Conservation (phyloP, 176 grass and related monocot species). For the Ensete ventricosum region DNA sequence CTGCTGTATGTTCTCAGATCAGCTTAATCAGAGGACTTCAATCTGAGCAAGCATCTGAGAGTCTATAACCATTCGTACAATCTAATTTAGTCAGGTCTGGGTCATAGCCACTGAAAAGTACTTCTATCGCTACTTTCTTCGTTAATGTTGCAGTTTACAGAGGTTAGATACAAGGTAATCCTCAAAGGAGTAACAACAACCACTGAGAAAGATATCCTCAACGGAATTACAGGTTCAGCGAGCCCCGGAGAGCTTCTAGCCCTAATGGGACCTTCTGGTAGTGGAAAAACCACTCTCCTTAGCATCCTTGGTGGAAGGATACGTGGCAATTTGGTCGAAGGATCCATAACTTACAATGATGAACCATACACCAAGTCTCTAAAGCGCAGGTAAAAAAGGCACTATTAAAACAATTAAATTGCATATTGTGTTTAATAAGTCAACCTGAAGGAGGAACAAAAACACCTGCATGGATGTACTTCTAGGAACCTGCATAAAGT, state of each 20-base stretch:
- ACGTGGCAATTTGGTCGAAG: conserved; percentile 29
- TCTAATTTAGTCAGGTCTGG: conserved; percentile 11
- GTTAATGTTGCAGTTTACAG: conserved; percentile 48
- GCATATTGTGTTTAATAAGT: not conserved
- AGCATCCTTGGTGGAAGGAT: conserved; percentile 77
- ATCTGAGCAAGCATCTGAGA: conserved; percentile 11
- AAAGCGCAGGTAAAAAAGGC: conserved; percentile 59
- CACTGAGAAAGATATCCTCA: conserved; percentile 49
- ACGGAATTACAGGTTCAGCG: conserved; percentile 70
- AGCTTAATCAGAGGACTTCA: conserved; percentile 1
- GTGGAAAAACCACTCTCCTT: conserved; percentile 93
- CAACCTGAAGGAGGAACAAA: not conserved
- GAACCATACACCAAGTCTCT: conserved; percentile 71
- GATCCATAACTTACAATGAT: conserved; percentile 71
- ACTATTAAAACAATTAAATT: not conserved
- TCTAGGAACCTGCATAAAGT: not conserved
- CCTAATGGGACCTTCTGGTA: conserved; percentile 84
- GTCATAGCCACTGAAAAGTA: not conserved
- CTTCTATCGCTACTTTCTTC: conserved; percentile 1
- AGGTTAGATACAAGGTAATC: conserved; percentile 73
- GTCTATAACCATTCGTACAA: conserved; percentile 2
- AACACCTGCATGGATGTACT: not conserved
- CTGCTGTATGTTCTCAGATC: conserved; percentile 1
- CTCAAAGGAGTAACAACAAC: conserved; percentile 39
- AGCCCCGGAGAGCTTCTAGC: conserved; percentile 78